Conservation (phyloP, 257 asterid genomes). For the Sherardia arvensis region DNA sequence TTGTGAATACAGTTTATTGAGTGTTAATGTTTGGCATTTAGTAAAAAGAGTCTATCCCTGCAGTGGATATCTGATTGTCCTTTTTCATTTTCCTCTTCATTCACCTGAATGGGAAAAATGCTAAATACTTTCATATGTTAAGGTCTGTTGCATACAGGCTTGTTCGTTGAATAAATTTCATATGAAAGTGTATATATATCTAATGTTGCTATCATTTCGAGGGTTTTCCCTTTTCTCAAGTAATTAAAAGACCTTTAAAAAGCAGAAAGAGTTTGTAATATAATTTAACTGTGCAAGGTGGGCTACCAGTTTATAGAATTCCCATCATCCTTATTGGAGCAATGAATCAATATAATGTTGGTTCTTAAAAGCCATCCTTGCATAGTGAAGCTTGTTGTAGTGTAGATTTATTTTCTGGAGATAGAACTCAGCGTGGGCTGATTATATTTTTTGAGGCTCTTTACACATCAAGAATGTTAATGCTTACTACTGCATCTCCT, state of each 20-base stretch:
- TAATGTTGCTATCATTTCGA: not conserved
- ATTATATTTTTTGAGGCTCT: constrained; percentile 4
- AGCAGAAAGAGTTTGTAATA: not conserved
- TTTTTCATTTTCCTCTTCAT: not conserved
- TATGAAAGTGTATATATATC: not conserved
- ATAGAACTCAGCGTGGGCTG: not conserved
- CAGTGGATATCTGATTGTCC: not conserved
- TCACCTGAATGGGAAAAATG: not conserved
- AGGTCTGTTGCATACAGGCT: not conserved
- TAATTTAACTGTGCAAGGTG: not conserved
- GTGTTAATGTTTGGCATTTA: not conserved
- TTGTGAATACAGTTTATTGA: not conserved
- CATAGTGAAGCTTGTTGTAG: not conserved
- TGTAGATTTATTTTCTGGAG: too few relatives aligned
- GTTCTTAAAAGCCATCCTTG: not conserved
- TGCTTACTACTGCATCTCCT: constrained; percentile 1
- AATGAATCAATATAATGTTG: not conserved
- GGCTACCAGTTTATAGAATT: not conserved
- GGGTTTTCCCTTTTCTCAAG: not conserved
- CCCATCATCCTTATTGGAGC: not conserved
- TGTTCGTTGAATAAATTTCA: not conserved
- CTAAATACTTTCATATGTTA: too few relatives aligned
- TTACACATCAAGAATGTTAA: not conserved
- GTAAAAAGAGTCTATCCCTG: not conserved
- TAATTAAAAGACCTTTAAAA: not conserved